phyloP scores from a whole-genome alignment of 345 rosid genomes.

The Raphanus raphanistrum region DNA sequence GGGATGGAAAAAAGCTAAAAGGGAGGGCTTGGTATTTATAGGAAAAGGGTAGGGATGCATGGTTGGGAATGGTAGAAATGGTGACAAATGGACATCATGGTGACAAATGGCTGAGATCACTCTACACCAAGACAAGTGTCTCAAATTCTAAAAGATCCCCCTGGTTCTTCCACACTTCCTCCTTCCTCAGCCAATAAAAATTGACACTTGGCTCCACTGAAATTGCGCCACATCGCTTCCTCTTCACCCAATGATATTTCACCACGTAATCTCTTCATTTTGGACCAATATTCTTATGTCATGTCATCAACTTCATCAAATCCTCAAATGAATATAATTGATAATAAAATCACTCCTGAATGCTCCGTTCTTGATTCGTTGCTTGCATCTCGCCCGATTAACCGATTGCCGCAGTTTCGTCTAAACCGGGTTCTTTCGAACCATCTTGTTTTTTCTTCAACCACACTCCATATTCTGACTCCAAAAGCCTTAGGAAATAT shows the following conservation, averaged over 20 bases:
- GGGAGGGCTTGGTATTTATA: neutral
- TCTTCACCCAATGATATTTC: no score
- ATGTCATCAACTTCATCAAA: neutral
- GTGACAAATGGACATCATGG: no score
- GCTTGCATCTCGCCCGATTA: neutral
- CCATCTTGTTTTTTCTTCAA: neutral
- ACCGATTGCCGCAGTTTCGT: neutral
- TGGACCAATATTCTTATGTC: neutral
- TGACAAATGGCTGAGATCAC: no score
- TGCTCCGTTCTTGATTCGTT: neutral
- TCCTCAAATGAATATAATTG: neutral
- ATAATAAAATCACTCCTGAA: neutral
- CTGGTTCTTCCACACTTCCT: neutral
- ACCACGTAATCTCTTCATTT: no score
- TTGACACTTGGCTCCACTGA: neutral
- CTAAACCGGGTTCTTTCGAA: neutral
- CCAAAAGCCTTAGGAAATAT: neutral
- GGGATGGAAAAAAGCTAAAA: neutral
- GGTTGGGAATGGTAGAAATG: neutral
- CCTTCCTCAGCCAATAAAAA: neutral
- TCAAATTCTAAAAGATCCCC: no score
- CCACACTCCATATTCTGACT: neutral
- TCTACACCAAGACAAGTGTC: no score
- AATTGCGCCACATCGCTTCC: no score
- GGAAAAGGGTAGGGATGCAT: neutral